phyloP scores from a whole-genome alignment of 2,329 filamentous ascomycete genomes.

The Colletotrichum echinochloae region DNA sequence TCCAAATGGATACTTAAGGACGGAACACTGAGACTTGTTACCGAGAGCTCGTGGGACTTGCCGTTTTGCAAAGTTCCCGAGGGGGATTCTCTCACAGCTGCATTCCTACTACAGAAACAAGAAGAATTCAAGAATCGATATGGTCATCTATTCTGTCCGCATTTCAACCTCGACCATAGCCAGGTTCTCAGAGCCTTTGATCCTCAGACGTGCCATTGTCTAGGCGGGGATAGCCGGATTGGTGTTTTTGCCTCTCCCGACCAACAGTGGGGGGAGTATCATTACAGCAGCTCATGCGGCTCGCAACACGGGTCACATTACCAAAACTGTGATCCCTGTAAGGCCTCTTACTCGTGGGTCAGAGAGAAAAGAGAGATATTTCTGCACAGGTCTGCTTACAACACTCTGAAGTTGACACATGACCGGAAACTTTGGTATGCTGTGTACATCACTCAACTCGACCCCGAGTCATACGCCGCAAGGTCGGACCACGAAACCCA shows the following conservation, averaged over 20 bases:
- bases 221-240: neutral
- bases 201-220: neutral
- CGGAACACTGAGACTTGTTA: accelerated
- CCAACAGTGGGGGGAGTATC: neutral
- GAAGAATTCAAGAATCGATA: neutral
- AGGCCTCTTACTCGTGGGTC: accelerated
- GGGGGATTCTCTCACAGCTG: neutral
- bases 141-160: neutral
- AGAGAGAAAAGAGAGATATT: neutral
- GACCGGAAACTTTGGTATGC: too few relatives aligned
- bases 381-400: accelerated
- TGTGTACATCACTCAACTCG: accelerated
- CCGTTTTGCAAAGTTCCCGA: neutral
- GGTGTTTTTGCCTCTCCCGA: neutral
- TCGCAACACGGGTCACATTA: neutral
- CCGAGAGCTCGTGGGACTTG: neutral
- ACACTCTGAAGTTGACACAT: accelerated
- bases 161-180: neutral
- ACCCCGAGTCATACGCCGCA: neutral
- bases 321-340: neutral
- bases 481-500: neutral
- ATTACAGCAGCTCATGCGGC: accelerated
- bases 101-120: neutral
- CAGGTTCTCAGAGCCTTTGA: neutral
- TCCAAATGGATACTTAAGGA: accelerated